Evolutionary conservation across 2,329 filamentous ascomycete species (phyloP), one percentile per base, ranked within the genome.

Genomic region (Cladorrhinum sp.): DNA sequence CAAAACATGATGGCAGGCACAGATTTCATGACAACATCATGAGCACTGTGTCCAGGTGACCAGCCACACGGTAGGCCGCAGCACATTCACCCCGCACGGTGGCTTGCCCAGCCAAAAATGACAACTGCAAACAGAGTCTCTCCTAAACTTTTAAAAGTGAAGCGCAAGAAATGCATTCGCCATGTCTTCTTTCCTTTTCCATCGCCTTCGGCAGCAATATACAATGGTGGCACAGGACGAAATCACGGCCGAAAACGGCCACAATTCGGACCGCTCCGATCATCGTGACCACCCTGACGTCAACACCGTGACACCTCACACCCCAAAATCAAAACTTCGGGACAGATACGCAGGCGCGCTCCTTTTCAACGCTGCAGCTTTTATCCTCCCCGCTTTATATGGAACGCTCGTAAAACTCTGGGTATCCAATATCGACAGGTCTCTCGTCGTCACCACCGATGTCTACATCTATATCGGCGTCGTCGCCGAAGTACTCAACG

Each of bases 401-500:
- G 73, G 74, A 33, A 91, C 88, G 0, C 79, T 91, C 0, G 82
- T 82, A 54, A 91, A 91, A 68, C 77, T 90, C 18, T 91, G 87
- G 88, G 81, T 91, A 2, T 86, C 87, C 2, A 81, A 83, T 58
- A 88, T 91, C 59, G 85, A 90, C 70, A 73, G 82, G 0, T 82
- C 79, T 1, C 76, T 84, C 63, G 84, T 89, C 1, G 85, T 82
- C 18, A 88, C 84, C 0, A 88, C 85, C 0, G 86, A 89, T 61
- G 76, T 81, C 0, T 90, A 88, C 72, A 90, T 86, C 0, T 91
- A 91, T 71, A 89, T 91, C 62, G 80, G 82, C 20, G 81, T 86
- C 0, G 78, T 90, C 0, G 83, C 82, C 1, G 86, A 91, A 69
- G 86, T 90, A 0, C 72, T 92, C 16, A 91, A 91, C 65, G 88